phyloP scores from a whole-genome alignment of 345 rosid genomes.

The Erysimum cheiranthoides region DNA sequence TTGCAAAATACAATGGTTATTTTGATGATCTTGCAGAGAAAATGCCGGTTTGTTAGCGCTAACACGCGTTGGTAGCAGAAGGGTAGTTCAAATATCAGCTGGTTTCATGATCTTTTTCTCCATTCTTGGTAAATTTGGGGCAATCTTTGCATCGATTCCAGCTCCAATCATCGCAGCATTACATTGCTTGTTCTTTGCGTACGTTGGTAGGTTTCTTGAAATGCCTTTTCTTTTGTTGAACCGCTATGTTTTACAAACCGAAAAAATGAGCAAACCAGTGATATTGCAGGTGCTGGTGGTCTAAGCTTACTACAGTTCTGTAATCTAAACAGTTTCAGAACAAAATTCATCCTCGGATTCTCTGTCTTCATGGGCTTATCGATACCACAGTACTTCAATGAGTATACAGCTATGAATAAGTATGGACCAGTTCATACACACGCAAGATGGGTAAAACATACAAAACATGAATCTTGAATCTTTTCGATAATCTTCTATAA shows the following conservation, averaged over 20 bases:
- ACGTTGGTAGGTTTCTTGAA: constrained; percentile 66
- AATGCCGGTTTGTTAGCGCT: constrained; percentile 90
- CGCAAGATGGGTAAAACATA: constrained; percentile 69
- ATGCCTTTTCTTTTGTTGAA: neutral
- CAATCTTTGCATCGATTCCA: constrained; percentile 89
- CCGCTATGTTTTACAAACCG: neutral
- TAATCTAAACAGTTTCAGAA: constrained; percentile 83
- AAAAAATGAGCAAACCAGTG: neutral
- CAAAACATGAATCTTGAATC: neutral
- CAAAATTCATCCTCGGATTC: constrained; percentile 79
- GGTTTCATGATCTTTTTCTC: constrained; percentile 98
- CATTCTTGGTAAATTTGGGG: constrained; percentile 90
- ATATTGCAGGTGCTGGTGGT: constrained; percentile 69
- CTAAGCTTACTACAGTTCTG: constrained; percentile 87
- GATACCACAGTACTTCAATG: constrained; percentile 85
- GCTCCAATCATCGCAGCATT: constrained; percentile 75
- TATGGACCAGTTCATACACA: constrained; percentile 66
- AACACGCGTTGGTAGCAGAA: constrained; percentile 88
- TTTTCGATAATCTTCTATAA: neutral
- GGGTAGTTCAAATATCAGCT: constrained; percentile 94
- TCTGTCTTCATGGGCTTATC: constrained; percentile 88
- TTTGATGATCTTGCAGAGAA: constrained; percentile 56
- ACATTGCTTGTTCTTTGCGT: constrained; percentile 80
- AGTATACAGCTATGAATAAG: constrained; percentile 60
- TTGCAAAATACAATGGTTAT: constrained; percentile 6